Percentiles rank a stretch among this genome's conserved stretches.
Evolutionary conservation across 1,284 basidiomycete genomes (phyloP).

Genomic region (Sanguinoderma infundibulare): DNA sequence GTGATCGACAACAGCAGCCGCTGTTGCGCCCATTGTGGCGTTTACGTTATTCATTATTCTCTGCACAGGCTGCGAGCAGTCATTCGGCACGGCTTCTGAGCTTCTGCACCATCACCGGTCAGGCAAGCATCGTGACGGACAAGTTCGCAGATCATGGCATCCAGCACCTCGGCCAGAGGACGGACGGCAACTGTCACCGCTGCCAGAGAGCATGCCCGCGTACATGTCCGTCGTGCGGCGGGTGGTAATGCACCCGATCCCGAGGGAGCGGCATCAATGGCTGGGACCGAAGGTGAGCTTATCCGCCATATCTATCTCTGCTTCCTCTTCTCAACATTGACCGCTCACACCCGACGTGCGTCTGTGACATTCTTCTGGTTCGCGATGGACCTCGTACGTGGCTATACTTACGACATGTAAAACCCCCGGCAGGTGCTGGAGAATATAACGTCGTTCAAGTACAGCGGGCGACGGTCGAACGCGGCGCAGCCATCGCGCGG

Average conservation of each 20-base stretch:
- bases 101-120: constrained; percentile 40
- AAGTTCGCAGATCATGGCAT: constrained; percentile 39
- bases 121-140: constrained; percentile 20
- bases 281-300: constrained; percentile 55
- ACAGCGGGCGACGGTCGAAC: constrained; percentile 28
- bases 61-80: constrained; percentile 45
- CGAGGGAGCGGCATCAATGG: constrained; percentile 49
- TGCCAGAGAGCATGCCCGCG: constrained; percentile 46
- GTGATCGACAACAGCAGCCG: background rate
- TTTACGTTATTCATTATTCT: background rate
- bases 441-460: constrained; percentile 37
- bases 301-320: background rate
- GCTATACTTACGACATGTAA: background rate
- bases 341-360: background rate
- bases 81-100: constrained; percentile 41
- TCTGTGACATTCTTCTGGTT: background rate
- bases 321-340: background rate
- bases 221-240: constrained; percentile 51
- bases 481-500: constrained; percentile 29
- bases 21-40: background rate
- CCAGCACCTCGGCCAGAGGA: constrained; percentile 39
- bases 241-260: constrained; percentile 46
- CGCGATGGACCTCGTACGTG: background rate
- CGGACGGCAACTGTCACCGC: constrained; percentile 29
- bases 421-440: constrained; percentile 35